Evolutionary conservation across 257 asterid species (phyloP).

Genomic region (Fraxinus excelsior): DNA sequence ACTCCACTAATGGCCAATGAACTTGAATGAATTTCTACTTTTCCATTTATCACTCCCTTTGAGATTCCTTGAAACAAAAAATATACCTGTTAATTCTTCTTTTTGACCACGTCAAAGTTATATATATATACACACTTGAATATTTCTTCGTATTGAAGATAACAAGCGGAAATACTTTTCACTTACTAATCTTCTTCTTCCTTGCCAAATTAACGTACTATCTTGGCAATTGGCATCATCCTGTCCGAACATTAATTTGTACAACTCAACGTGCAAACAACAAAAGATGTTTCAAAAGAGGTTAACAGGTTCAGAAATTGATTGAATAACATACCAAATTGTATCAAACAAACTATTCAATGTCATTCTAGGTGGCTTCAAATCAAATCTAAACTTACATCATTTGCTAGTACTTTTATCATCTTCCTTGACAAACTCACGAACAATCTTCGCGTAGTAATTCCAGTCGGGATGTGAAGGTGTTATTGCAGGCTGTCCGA

Average conservation of each 20-base stretch:
- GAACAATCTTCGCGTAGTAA: constrained; percentile 34
- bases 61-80: too few species aligned
- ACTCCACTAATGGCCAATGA: too few species aligned
- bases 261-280: too few species aligned
- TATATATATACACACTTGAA: too few species aligned
- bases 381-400: neutral
- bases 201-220: constrained; percentile 25
- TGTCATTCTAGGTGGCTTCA: neutral
- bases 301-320: neutral
- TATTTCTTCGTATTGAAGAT: too few species aligned
- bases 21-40: too few species aligned
- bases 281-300: too few species aligned
- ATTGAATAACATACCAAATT: too few species aligned
- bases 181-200: constrained; percentile 2
- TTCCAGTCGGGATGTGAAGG: constrained; percentile 47
- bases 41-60: too few species aligned
- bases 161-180: neutral
- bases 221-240: constrained; percentile 3
- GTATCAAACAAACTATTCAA: neutral
- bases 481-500: constrained; percentile 56
- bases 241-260: too few species aligned
- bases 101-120: too few species aligned
- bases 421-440: constrained; percentile 5
- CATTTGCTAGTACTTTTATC: constrained; percentile 14
- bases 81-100: too few species aligned